Conservation (phyloP, 352 stramenopile genomes). For the Globisporangium okanoganense region DNA sequence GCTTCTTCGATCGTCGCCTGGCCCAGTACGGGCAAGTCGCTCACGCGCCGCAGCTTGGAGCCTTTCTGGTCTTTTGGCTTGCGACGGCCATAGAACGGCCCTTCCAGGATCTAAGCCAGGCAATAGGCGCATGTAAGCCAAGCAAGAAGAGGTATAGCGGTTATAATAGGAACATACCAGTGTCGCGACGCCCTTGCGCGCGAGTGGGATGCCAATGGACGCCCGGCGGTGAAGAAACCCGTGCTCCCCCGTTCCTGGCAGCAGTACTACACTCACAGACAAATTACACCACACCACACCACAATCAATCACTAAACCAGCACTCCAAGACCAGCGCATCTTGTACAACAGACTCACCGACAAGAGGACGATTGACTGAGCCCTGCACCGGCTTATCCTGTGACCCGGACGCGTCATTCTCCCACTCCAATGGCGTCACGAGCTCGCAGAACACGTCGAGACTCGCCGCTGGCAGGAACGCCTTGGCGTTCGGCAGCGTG, state of each 20-base stretch:
- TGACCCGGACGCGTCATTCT: slow-evolving; percentile 7
- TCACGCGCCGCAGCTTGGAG: slow-evolving; percentile 71
- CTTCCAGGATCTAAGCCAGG: slow-evolving; percentile 61
- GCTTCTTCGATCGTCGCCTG: slow-evolving; percentile 82
- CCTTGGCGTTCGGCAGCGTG: slow-evolving; percentile 51
- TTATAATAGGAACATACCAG: slow-evolving; percentile 30
- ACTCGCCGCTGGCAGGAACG: slow-evolving; percentile 54
- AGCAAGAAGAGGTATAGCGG: too few species aligned
- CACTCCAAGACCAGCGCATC: too few species aligned
- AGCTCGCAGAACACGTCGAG: slow-evolving; percentile 63
- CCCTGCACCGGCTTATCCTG: slow-evolving; percentile 16
- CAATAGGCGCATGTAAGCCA: too few species aligned
- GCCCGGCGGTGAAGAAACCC: slow-evolving; percentile 68
- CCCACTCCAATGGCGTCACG: slow-evolving; percentile 59
- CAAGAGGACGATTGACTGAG: slow-evolving; percentile 26
- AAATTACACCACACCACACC: too few species aligned
- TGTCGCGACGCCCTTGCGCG: slow-evolving; percentile 52
- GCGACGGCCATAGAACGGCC: slow-evolving; percentile 71
- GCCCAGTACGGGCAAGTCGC: slow-evolving; percentile 65
- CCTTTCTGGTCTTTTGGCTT: slow-evolving; percentile 63
- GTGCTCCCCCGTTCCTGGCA: slow-evolving; percentile 74
- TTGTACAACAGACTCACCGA: too few species aligned
- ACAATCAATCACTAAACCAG: too few species aligned
- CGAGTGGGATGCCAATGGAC: slow-evolving; percentile 61
- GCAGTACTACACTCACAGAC: too few species aligned